Percentiles rank a stretch among this genome's conserved stretches.
These are phyloP conservation scores for Diversispora epigaea DNA, from an alignment of 192 early-diverging fungal genomes.

Conservation along the genomic window DNA sequence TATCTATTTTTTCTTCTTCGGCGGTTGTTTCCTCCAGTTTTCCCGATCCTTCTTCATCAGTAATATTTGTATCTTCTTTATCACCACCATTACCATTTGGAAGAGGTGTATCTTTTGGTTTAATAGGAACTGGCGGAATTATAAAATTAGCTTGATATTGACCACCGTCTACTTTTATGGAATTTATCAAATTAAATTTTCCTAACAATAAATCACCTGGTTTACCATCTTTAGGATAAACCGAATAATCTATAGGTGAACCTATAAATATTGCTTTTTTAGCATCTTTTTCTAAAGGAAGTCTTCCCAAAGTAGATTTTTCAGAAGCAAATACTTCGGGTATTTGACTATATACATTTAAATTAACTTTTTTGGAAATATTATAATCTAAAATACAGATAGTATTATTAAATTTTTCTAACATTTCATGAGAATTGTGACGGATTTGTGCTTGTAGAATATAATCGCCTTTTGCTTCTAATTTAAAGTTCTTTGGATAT, in stretches of 20 bases:
- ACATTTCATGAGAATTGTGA: slow-evolving; percentile 60
- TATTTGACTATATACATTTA: slow-evolving; percentile 56
- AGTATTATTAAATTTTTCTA: slow-evolving; percentile 73
- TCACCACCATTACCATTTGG: slow-evolving; percentile 30
- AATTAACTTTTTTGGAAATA: slow-evolving; percentile 54
- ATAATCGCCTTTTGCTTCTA: slow-evolving; percentile 82
- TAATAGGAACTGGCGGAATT: slow-evolving; percentile 48
- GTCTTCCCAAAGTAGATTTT: slow-evolving; percentile 45
- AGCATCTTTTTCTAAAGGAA: slow-evolving; percentile 53
- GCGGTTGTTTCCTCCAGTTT: slow-evolving; percentile 39
- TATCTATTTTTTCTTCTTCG: slow-evolving; percentile 48
- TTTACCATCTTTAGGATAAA: slow-evolving; percentile 67
- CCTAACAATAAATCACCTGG: slow-evolving; percentile 82
- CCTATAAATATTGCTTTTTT: slow-evolving; percentile 57
- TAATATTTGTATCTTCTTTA: not conserved
- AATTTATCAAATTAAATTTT: slow-evolving; percentile 53
- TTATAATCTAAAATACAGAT: slow-evolving; percentile 65
- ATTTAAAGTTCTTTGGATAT: slow-evolving; percentile 66
- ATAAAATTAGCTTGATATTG: slow-evolving; percentile 51
- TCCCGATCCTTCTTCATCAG: slow-evolving; percentile 18
- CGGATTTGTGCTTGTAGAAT: slow-evolving; percentile 76
- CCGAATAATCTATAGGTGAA: slow-evolving; percentile 47
- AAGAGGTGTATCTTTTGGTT: slow-evolving; percentile 47
- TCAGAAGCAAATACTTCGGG: slow-evolving; percentile 52
- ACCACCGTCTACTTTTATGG: slow-evolving; percentile 47